A percentile compares a stretch with the other conserved stretches of the same genome.
Evolutionary conservation across 257 asterid species (phyloP).

Genomic region (Solanum etuberosum): DNA sequence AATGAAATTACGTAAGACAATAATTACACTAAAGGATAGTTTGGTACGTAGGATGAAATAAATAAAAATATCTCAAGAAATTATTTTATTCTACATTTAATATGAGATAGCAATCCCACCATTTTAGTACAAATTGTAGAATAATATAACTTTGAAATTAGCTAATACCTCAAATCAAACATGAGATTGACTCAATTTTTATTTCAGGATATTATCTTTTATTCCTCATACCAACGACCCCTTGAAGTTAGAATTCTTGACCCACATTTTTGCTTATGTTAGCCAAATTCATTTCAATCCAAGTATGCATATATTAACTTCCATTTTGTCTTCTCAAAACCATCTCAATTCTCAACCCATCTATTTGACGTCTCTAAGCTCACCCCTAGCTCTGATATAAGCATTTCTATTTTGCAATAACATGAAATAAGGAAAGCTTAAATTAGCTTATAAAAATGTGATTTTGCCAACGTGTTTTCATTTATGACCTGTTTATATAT

Average conservation of each 20-base stretch:
- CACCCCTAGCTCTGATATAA: background rate
- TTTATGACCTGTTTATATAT: background rate
- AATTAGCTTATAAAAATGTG: background rate
- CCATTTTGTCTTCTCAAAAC: background rate
- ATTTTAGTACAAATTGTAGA: background rate
- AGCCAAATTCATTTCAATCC: background rate
- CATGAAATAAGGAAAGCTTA: background rate
- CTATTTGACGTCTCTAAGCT: background rate
- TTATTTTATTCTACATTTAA: background rate
- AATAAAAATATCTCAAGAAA: background rate
- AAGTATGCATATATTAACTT: background rate
- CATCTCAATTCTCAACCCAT: accelerated
- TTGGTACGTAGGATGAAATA: background rate
- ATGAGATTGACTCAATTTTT: background rate
- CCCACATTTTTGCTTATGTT: background rate
- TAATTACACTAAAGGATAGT: background rate
- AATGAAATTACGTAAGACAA: background rate
- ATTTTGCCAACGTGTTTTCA: background rate
- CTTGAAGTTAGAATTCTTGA: background rate
- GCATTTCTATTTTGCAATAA: background rate
- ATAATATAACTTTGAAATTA: background rate
- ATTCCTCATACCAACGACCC: background rate
- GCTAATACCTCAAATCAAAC: background rate
- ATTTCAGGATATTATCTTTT: background rate
- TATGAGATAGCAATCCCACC: background rate